Evolutionary conservation across 1,284 basidiomycete genomes (phyloP).

Genomic region (Ustilago tritici): DNA sequence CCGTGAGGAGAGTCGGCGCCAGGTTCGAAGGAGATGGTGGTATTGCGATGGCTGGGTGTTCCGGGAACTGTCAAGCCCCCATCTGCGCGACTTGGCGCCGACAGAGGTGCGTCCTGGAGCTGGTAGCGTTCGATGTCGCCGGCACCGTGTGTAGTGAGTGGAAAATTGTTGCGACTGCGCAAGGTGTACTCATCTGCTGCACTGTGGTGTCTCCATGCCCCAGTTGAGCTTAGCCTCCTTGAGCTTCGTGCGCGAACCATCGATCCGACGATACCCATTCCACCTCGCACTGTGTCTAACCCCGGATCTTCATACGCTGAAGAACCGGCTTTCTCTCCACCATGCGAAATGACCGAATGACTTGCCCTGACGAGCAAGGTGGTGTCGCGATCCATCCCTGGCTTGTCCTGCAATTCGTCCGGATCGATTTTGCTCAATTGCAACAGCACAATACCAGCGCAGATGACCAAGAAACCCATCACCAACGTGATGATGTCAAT

Average conservation of each 20-base stretch:
- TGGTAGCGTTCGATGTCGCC: conserved; percentile 58
- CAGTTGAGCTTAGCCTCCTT: conserved; percentile 46
- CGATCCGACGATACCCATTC: conserved; percentile 66
- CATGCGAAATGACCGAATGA: conserved; percentile 52
- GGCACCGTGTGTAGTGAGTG: conserved; percentile 41
- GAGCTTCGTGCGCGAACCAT: conserved; percentile 66
- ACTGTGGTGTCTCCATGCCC: conserved; percentile 52
- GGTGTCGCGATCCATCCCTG: conserved; percentile 62
- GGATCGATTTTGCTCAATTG: conserved; percentile 86
- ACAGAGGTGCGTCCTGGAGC: conserved; percentile 63
- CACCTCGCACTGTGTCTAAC: conserved; percentile 67
- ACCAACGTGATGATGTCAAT: conserved; percentile 80
- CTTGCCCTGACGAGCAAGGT: conserved; percentile 65
- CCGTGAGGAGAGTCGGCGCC: conserved; percentile 53
- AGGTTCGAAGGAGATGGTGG: conserved; percentile 48
- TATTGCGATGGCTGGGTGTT: conserved; percentile 27
- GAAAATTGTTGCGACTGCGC: conserved; percentile 38
- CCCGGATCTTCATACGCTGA: conserved; percentile 66
- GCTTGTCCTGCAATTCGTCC: conserved; percentile 60
- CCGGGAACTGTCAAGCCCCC: conserved; percentile 12
- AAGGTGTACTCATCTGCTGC: conserved; percentile 55
- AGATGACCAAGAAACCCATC: conserved; percentile 84
- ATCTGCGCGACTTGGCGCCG: conserved; percentile 15
- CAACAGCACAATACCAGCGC: conserved; percentile 88
- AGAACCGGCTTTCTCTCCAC: conserved; percentile 41